Conservation (phyloP, 148 eudicot genomes). For the Silene uniflora region DNA sequence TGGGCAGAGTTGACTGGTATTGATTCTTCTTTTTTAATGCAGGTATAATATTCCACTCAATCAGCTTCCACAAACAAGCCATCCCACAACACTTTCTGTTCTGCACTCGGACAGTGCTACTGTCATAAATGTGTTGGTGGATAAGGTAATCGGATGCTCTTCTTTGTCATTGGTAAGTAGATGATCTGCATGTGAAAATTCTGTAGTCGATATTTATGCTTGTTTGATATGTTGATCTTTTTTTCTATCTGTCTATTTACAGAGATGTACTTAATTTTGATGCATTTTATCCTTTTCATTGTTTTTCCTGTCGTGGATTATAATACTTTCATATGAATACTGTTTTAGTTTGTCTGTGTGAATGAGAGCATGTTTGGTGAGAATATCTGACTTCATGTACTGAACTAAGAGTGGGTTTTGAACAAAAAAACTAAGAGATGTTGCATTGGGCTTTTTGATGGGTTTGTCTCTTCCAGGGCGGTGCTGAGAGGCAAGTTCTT, state of each 20-base stretch:
- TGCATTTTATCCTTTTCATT: not conserved
- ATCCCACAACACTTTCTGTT: conserved; percentile 69
- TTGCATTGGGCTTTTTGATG: conserved; percentile 16
- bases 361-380: not conserved
- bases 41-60: conserved; percentile 71
- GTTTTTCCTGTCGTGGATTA: not conserved
- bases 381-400: not conserved
- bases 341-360: not conserved
- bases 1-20: not conserved
- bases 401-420: not conserved
- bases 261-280: not conserved
- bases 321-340: not conserved
- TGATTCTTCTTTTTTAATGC: conserved; percentile 20
- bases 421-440: not conserved
- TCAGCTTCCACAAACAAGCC: conserved; percentile 75
- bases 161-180: conserved; percentile 7
- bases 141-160: conserved; percentile 47
- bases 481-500: conserved; percentile 89
- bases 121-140: conserved; percentile 81
- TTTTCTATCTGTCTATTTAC: not conserved
- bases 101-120: conserved; percentile 66
- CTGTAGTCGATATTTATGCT: not conserved
- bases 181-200: not conserved
- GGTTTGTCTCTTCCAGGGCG: conserved; percentile 39
- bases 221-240: not conserved